Conservation (phyloP, 164 flowering plant species). For the Stephania japonica region DNA sequence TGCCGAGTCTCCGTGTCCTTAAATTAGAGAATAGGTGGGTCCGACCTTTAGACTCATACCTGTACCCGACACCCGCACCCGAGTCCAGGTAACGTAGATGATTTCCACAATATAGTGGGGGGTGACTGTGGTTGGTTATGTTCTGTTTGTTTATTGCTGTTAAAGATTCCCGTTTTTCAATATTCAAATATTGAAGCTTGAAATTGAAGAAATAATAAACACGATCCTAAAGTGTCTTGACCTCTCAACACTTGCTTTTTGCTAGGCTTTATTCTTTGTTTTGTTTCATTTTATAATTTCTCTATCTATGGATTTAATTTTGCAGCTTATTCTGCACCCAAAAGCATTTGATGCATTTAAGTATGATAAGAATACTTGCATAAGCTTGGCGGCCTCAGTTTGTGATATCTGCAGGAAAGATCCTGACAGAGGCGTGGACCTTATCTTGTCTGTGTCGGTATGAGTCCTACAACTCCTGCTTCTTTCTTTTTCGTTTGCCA, state of each 20-base stretch:
- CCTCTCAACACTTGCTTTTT: not conserved
- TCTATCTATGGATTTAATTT: not conserved
- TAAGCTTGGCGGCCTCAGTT: slow-evolving; percentile 82
- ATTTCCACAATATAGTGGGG: too few species aligned
- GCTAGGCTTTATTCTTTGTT: not conserved
- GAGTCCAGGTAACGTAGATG: too few species aligned
- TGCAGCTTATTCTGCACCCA: slow-evolving; percentile 63
- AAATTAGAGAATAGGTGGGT: too few species aligned
- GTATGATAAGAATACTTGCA: slow-evolving; percentile 40
- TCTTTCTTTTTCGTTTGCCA: slow-evolving; percentile 10
- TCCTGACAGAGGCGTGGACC: slow-evolving; percentile 97
- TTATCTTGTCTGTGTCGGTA: slow-evolving; percentile 90
- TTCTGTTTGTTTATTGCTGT: slow-evolving; percentile 5
- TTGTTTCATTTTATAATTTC: not conserved
- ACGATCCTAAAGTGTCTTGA: not conserved
- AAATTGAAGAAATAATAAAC: not conserved
- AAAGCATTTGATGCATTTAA: slow-evolving; percentile 38
- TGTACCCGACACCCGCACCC: too few species aligned
- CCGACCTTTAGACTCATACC: too few species aligned
- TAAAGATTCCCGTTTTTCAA: not conserved
- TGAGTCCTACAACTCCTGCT: slow-evolving; percentile 11
- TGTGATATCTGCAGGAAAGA: slow-evolving; percentile 78
- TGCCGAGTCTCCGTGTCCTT: too few species aligned
- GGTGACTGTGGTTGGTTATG: not conserved
- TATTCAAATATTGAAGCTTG: not conserved